These are phyloP conservation scores for Coemansia sp. DNA, from an alignment of 192 early-diverging fungal species.

Conservation along the genomic window DNA sequence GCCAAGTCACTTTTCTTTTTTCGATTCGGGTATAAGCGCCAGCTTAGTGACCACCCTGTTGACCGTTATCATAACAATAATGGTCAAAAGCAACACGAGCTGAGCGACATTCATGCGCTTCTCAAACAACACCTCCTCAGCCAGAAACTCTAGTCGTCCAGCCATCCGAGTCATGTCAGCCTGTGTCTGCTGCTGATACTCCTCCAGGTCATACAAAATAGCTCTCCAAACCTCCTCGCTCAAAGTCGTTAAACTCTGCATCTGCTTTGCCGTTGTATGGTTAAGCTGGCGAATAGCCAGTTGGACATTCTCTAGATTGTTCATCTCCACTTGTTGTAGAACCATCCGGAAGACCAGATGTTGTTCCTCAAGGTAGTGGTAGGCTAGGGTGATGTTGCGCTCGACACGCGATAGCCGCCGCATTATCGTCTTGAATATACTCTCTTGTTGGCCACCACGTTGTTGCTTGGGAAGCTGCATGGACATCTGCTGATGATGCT, in stretches of 20 bases:
- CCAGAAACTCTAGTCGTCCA: conserved; percentile 36
- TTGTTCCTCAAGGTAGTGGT: conserved; percentile 75
- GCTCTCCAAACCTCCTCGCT: conserved; percentile 55
- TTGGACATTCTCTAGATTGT: conserved; percentile 61
- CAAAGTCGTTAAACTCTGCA: conserved; percentile 57
- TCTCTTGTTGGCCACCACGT: too few relatives aligned
- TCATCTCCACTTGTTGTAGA: conserved; percentile 56
- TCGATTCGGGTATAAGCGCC: conserved; percentile 49
- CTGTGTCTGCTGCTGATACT: conserved; percentile 47
- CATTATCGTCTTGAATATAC: conserved; percentile 88
- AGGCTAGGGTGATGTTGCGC: conserved; percentile 70
- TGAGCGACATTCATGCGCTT: conserved; percentile 55
- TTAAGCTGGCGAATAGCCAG: conserved; percentile 65
- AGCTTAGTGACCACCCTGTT: conserved; percentile 47
- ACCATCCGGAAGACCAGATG: conserved; percentile 66
- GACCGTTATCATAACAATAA: conserved; percentile 43
- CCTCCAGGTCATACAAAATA: conserved; percentile 50
- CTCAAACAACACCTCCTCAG: conserved; percentile 53
- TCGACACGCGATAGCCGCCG: conserved; percentile 77
- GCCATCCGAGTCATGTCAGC: conserved; percentile 31
- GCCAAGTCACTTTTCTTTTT: conserved; percentile 43
- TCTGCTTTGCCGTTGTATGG: conserved; percentile 57
- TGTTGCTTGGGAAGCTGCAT: too few relatives aligned
- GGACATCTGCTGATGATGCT: too few relatives aligned
- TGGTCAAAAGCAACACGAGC: conserved; percentile 43